A percentile compares a stretch with the other conserved stretches of the same genome.
phyloP scores from a whole-genome alignment of 1,139 yeast species.

The Blastobotrys indianensis region DNA sequence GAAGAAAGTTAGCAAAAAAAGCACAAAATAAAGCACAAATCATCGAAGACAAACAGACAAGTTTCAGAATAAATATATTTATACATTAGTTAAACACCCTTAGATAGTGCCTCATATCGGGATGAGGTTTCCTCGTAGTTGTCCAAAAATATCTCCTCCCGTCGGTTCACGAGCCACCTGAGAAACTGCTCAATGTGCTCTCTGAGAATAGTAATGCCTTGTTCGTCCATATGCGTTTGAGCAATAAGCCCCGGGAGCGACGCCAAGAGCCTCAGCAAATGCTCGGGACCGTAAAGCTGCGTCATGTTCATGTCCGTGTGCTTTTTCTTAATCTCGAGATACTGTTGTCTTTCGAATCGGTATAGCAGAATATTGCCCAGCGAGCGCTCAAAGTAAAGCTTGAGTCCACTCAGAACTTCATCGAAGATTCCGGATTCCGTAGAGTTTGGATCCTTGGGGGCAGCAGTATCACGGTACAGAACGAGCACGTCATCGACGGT shows the following conservation, averaged over 20 bases:
- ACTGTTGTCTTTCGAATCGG: constrained; percentile 81
- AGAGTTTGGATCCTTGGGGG: constrained; percentile 26
- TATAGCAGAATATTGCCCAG: constrained; percentile 70
- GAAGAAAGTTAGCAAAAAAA: background rate
- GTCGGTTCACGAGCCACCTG: constrained; percentile 43
- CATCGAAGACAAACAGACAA: background rate
- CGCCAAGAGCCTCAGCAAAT: constrained; percentile 65
- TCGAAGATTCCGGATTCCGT: constrained; percentile 51
- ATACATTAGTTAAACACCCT: constrained; percentile 21
- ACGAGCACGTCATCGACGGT: constrained; percentile 49
- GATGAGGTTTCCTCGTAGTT: constrained; percentile 54
- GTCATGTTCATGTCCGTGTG: constrained; percentile 37
- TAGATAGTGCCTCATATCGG: constrained; percentile 48
- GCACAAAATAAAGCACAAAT: background rate
- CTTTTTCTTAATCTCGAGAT: constrained; percentile 46
- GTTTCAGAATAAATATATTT: background rate
- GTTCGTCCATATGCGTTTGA: constrained; percentile 75
- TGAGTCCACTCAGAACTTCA: constrained; percentile 66
- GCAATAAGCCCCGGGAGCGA: constrained; percentile 76
- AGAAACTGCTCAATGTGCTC: constrained; percentile 51
- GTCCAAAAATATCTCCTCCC: constrained; percentile 42
- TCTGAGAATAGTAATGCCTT: constrained; percentile 54
- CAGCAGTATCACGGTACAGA: constrained; percentile 37
- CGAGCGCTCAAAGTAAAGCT: constrained; percentile 69
- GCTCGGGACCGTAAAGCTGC: constrained; percentile 69